A percentile compares a stretch with the other conserved stretches of the same genome.
Conservation (phyloP, 768 basidiomycete species). For the Amylocystis lapponica region DNA sequence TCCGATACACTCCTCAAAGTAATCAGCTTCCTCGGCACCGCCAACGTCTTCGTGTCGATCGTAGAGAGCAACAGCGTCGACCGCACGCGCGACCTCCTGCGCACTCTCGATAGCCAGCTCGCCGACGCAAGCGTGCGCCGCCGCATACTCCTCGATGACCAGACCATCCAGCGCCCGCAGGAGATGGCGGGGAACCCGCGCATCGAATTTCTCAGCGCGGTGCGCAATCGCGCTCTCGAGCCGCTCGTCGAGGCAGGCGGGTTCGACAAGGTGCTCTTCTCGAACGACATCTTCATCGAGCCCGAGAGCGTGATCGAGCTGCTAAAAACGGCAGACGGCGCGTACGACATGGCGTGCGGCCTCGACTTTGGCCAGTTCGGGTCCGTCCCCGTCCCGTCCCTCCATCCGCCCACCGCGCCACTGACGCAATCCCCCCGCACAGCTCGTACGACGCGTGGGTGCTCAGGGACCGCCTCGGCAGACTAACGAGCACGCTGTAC, state of each 20-base stretch:
- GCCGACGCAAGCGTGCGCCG: conserved; percentile 19
- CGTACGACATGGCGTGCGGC: conserved; percentile 40
- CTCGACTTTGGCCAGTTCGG: conserved; percentile 32
- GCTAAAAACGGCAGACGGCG: conserved; percentile 30
- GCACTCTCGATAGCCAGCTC: conserved; percentile 21
- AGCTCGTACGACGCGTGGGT: conserved; percentile 35
- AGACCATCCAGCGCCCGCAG: conserved; percentile 17
- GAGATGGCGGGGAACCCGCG: conserved; percentile 25
- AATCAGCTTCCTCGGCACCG: conserved; percentile 34
- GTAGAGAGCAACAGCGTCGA: conserved; percentile 35
- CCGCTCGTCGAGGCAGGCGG: conserved; percentile 32
- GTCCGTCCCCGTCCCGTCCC: not conserved
- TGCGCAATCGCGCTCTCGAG: conserved; percentile 38
- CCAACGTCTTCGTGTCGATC: conserved; percentile 38
- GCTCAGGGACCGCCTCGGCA: conserved; percentile 29
- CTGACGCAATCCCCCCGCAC: no score
- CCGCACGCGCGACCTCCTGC: conserved; percentile 25
- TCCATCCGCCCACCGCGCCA: no score
- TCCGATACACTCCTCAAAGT: conserved; percentile 27
- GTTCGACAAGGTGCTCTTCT: conserved; percentile 35
- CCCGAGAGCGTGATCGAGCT: conserved; percentile 36
- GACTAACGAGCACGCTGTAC: conserved; percentile 13
- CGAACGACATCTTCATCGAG: conserved; percentile 37
- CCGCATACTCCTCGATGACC: conserved; percentile 26
- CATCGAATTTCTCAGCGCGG: conserved; percentile 32